These are phyloP conservation scores for Chaetomiaceae sp. DNA, from an alignment of 2,329 filamentous ascomycete genomes.

Conservation along the genomic window DNA sequence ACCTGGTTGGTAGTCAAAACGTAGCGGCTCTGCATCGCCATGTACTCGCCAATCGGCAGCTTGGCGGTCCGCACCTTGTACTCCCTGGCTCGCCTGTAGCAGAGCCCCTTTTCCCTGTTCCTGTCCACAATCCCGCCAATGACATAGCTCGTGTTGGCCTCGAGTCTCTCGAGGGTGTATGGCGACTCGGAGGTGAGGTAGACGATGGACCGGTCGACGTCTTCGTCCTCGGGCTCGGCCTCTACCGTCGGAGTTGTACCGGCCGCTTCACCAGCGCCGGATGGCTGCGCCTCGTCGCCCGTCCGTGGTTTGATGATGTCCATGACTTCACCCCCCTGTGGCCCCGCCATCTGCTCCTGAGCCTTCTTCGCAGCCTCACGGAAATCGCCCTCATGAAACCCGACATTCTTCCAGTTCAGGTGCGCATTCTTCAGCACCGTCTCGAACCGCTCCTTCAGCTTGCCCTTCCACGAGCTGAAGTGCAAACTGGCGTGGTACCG, in stretches of 20 bases:
- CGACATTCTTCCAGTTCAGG: conserved; percentile 72
- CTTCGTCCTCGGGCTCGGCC: conserved; percentile 25
- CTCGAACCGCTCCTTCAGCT: conserved; percentile 74
- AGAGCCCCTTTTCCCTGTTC: conserved; percentile 92
- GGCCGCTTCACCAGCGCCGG: conserved; percentile 25
- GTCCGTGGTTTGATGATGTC: conserved; percentile 48
- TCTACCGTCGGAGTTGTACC: conserved; percentile 6
- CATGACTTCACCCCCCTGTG: conserved; percentile 52
- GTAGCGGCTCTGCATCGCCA: conserved; percentile 81
- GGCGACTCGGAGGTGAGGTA: conserved; percentile 93
- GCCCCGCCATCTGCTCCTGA: conserved; percentile 60
- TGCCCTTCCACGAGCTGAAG: conserved; percentile 73
- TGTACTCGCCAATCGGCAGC: conserved; percentile 90
- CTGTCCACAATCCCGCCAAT: conserved; percentile 93
- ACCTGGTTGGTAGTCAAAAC: conserved; percentile 95
- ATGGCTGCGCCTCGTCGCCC: conserved; percentile 31
- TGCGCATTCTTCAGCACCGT: conserved; percentile 67
- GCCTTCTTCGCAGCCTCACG: conserved; percentile 62
- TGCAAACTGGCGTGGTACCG: conserved; percentile 66
- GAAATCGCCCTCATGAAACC: conserved; percentile 71
- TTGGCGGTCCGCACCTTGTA: conserved; percentile 81
- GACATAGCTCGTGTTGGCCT: conserved; percentile 86
- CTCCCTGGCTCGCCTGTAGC: conserved; percentile 74
- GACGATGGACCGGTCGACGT: conserved; percentile 53
- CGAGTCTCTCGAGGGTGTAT: conserved; percentile 74